Evolutionary conservation across 345 rosid genomes (phyloP).

Genomic region (Gossypium rotundifolium): DNA sequence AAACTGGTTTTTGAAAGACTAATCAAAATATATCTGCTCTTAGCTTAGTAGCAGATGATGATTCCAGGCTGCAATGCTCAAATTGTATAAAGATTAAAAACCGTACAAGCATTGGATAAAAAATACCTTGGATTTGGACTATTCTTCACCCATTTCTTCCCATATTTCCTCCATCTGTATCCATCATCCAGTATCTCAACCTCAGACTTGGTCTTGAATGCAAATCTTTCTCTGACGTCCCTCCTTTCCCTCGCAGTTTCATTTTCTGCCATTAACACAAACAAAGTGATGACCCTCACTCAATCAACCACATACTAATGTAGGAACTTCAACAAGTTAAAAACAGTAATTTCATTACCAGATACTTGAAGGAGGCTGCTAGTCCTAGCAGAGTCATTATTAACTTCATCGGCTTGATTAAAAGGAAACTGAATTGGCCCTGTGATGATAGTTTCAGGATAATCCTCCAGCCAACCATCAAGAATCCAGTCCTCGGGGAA

Average conservation of each 20-base stretch:
- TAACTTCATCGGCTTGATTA: slow-evolving; percentile 27
- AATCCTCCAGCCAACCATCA: slow-evolving; percentile 53
- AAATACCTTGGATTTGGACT: slow-evolving; percentile 85
- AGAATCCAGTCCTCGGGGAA: slow-evolving; percentile 39
- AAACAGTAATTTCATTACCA: slow-evolving; percentile 9
- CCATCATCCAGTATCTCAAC: slow-evolving; percentile 87
- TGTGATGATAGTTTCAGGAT: slow-evolving; percentile 25
- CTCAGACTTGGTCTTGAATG: slow-evolving; percentile 75
- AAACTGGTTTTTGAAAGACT: too few species aligned
- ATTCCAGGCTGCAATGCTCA: not conserved
- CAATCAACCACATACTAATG: not conserved
- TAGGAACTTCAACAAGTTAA: not conserved
- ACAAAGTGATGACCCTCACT: not conserved
- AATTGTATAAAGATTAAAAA: not conserved
- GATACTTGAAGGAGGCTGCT: slow-evolving; percentile 26
- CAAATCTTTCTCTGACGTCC: slow-evolving; percentile 51
- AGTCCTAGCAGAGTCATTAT: slow-evolving; percentile 18
- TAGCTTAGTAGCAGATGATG: not conserved
- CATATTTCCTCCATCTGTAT: slow-evolving; percentile 93
- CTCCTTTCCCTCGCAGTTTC: slow-evolving; percentile 31
- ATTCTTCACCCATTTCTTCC: slow-evolving; percentile 95
- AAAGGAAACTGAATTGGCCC: slow-evolving; percentile 26
- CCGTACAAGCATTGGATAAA: not conserved
- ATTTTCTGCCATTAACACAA: slow-evolving; percentile 11
- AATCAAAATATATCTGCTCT: too few species aligned